A percentile compares a stretch with the other conserved stretches of the same genome.
Evolutionary conservation across 2,329 filamentous ascomycete species (phyloP).

Genomic region (Cercospora sp.): DNA sequence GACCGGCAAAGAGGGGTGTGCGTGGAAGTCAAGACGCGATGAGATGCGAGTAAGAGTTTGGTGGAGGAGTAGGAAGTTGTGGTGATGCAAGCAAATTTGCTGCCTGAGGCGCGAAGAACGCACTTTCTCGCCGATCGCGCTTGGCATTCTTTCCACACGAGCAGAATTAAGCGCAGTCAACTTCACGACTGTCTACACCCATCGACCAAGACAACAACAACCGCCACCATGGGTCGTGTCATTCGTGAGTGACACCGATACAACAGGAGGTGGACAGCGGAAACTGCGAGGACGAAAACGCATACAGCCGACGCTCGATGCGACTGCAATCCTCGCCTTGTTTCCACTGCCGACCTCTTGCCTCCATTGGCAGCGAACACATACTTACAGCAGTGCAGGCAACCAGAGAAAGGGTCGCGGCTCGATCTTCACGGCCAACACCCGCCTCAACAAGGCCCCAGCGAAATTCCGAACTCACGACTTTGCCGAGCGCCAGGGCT

Average conservation of each 20-base stretch:
- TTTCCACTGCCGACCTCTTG: conserved; percentile 6
- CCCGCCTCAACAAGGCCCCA: conserved; percentile 81
- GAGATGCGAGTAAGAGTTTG: not conserved
- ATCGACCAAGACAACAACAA: conserved; percentile 19
- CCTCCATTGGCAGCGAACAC: conserved; percentile 8
- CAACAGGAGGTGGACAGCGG: conserved; percentile 3
- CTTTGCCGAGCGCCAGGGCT: conserved; percentile 77
- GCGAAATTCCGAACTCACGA: conserved; percentile 97
- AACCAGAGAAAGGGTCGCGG: conserved; percentile 76
- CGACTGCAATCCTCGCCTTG: not conserved
- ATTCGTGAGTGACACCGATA: conserved; percentile 18
- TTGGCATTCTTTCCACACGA: conserved; percentile 6
- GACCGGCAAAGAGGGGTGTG: not conserved
- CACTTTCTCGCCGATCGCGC: conserved; percentile 3
- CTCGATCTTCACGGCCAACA: conserved; percentile 66
- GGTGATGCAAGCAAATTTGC: not conserved
- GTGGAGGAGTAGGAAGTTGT: conserved; percentile 11
- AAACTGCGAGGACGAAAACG: conserved; percentile 8
- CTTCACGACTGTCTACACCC: conserved; percentile 14
- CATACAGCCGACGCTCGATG: conserved; percentile 3
- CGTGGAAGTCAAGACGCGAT: not conserved
- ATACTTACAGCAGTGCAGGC: conserved; percentile 55
- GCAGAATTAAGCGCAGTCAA: conserved; percentile 8
- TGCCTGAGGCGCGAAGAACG: conserved; percentile 5
- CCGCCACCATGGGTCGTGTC: conserved; percentile 20